Evolutionary conservation across 345 rosid species (phyloP).

Genomic region (Zanthoxylum bungeanum): DNA sequence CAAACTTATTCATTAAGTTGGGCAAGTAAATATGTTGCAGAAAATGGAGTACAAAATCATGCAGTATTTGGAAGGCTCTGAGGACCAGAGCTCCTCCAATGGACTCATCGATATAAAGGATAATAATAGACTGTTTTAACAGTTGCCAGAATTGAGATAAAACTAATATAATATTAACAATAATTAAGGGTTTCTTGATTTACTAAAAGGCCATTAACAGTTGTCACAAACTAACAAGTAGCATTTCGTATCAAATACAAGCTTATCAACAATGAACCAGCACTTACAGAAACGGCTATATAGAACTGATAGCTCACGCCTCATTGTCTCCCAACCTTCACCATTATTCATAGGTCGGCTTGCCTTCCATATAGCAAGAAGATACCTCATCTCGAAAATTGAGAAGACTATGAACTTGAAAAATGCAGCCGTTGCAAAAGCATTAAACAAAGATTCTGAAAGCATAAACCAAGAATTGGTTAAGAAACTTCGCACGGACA

Average conservation of each 20-base stretch:
- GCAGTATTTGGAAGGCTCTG: neutral
- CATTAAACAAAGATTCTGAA: conserved; percentile 94
- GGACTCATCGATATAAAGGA: neutral
- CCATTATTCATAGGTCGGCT: conserved; percentile 86
- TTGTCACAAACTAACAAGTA: neutral
- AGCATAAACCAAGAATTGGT: conserved; percentile 17
- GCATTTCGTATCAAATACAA: neutral
- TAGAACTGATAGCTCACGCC: conserved; percentile 90
- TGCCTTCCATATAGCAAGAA: conserved; percentile 98
- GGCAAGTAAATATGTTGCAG: neutral
- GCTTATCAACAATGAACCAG: neutral
- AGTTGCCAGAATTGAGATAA: neutral
- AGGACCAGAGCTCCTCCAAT: neutral
- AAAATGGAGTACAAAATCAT: neutral
- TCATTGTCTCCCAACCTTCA: conserved; percentile 98
- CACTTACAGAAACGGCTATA: conserved; percentile 98
- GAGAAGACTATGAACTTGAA: conserved; percentile 99
- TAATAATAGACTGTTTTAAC: neutral
- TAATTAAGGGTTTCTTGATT: neutral
- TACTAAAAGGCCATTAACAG: neutral
- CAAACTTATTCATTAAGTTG: neutral
- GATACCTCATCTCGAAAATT: conserved; percentile 98
- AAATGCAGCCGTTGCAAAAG: conserved; percentile 98
- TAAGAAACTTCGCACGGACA: neutral
- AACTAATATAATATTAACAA: neutral